Base-by-base conservation (phyloP, 345 rosid genomes). In the Populus deltoides region DNA sequence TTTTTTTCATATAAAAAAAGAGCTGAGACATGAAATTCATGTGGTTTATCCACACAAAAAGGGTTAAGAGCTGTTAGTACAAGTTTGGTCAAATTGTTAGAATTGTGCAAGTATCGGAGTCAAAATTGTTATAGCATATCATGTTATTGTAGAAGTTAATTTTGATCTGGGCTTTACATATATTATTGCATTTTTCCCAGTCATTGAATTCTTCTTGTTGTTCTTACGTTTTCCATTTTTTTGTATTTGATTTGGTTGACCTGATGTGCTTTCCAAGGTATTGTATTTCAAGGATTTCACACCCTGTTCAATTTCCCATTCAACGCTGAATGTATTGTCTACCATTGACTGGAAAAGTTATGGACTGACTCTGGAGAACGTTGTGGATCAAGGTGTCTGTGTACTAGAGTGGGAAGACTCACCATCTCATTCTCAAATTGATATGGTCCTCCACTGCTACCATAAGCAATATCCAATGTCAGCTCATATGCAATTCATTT, bases 321-420 rank as follows among this genome's bases (percentile, higher is more conserved):
- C 88, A 80, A 82, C 87, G 75, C 81, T 89, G 68, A 89, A 68
- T 45, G 97, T 91, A 61, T 75, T 96, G 81, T 80, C 83, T 76
- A 83, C 88, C 85, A 75, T 91, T 68, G 92, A 92, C 78, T 96
- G 99, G 99, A 90, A 87, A 87, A 89, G 87, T 75, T 96, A 93
- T 71, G 99, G 97, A 78, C 84, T 96, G 88, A 78, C 75, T 62
- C 79, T 91, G 75, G 79, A 74, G 41, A 88, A 68, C 47, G 83
- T 83, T 75, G 80, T 55, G 51, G 91, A 91, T 70, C 87, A 86
- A 81, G 91, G 83, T 39, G 89, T 84, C 73, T 72, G 66, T 73
- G 77, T 81, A 36, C 84, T 93, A 8, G 89, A 86, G 78, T 93
- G 97, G 99, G 97, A 84, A 73, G 84, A 87, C 87, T 85, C 90